Conservation (phyloP, 164 flowering plant species). For the Cinnamomum micranthum region DNA sequence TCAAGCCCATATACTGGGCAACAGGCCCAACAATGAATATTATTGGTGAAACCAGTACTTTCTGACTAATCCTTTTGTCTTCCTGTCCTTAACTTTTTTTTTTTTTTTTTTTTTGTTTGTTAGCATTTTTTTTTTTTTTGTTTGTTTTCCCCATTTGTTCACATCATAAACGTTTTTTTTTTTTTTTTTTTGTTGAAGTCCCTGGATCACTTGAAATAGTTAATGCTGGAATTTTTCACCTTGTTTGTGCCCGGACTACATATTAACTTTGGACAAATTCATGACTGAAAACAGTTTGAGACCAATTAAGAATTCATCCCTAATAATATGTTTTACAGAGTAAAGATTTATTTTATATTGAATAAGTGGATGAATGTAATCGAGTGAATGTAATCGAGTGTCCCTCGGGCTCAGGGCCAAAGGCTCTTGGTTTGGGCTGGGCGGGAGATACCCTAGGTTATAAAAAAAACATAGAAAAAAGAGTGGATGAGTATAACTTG, state of each 20-base stretch:
- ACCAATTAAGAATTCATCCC: not conserved
- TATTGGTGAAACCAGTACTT: not conserved
- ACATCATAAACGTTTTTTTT: not conserved
- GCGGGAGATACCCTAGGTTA: too few relatives aligned
- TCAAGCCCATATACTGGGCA: too few relatives aligned
- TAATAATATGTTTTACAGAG: too few relatives aligned
- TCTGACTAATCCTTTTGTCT: not conserved
- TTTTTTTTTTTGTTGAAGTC: not conserved
- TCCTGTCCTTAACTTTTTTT: not conserved
- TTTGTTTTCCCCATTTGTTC: not conserved
- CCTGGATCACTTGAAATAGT: not conserved
- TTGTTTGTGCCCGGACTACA: not conserved
- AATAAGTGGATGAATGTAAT: not conserved
- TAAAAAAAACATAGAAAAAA: too few relatives aligned
- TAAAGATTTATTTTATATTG: not conserved
- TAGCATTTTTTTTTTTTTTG: not conserved
- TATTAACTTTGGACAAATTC: too few relatives aligned
- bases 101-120: not conserved
- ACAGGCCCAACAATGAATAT: too few relatives aligned
- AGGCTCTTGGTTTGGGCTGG: too few relatives aligned
- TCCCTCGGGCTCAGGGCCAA: not conserved
- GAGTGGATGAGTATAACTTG: too few relatives aligned
- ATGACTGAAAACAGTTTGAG: not conserved
- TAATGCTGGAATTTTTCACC: not conserved
- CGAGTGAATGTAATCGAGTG: not conserved